A percentile compares a stretch with the other conserved stretches of the same genome.
These are phyloP conservation scores for Candida ficus DNA, from an alignment of 805 yeast genomes.

Conservation along the genomic window DNA sequence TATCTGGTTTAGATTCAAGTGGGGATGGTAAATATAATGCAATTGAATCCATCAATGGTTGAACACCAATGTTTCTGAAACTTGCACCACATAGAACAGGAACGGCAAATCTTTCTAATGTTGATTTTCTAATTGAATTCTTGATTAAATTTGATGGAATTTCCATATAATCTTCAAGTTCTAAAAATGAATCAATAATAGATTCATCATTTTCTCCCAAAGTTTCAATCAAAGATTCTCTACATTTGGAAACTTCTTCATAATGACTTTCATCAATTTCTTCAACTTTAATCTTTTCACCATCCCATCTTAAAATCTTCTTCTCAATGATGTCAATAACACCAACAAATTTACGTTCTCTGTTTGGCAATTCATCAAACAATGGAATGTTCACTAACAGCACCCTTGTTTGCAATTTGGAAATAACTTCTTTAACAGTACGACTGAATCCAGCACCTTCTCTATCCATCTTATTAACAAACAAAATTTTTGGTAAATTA, in stretches of 20 bases:
- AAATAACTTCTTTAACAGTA: conserved; percentile 78
- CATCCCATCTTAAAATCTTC: conserved; percentile 49
- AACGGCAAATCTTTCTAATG: conserved; percentile 50
- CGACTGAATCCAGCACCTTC: conserved; percentile 93
- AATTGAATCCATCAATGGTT: conserved; percentile 85
- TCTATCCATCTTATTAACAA: conserved; percentile 93
- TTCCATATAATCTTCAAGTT: conserved; percentile 63
- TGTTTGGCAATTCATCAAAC: conserved; percentile 41
- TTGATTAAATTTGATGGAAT: conserved; percentile 54
- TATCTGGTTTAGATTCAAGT: conserved; percentile 55
- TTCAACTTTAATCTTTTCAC: conserved; percentile 44
- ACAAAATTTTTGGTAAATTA: conserved; percentile 72
- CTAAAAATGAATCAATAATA: conserved; percentile 72
- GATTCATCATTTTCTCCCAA: conserved; percentile 78
- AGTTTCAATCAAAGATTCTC: conserved; percentile 79
- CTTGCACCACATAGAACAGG: conserved; percentile 94
- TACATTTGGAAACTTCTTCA: conserved; percentile 47
- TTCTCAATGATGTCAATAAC: conserved; percentile 70
- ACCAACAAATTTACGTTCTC: conserved; percentile 49
- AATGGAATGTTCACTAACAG: conserved; percentile 75
- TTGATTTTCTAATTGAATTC: conserved; percentile 56
- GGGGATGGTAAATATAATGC: conserved; percentile 81
- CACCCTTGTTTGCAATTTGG: conserved; percentile 68
- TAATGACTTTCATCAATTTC: conserved; percentile 37
- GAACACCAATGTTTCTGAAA: conserved; percentile 89